Conservation (phyloP, 768 basidiomycete species). For the Auricularia auricula-judae region DNA sequence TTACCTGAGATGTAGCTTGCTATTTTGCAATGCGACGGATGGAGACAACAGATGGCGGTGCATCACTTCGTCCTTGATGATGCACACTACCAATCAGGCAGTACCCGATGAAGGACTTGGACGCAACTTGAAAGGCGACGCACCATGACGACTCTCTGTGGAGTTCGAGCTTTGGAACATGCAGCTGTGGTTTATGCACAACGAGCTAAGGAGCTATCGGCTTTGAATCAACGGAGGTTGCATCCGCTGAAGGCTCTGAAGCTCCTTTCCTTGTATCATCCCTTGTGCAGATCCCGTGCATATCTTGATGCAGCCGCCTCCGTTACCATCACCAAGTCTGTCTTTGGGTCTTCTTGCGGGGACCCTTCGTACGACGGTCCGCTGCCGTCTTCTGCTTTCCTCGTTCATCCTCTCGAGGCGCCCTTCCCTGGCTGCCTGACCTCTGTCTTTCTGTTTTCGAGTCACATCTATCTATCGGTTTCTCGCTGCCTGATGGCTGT, state of each 20-base stretch:
- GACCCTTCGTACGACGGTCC: not conserved
- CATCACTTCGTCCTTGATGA: not conserved
- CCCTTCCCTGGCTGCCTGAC: not conserved
- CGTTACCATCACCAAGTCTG: not conserved
- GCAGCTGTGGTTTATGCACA: too few relatives aligned
- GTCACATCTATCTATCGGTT: not conserved
- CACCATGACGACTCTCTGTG: too few relatives aligned
- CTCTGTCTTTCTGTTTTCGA: not conserved
- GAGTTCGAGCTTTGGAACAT: too few relatives aligned
- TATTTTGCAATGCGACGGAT: not conserved
- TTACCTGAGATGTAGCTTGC: too few relatives aligned
- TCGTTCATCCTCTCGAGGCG: not conserved
- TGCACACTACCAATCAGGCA: too few relatives aligned
- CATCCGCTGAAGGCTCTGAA: not conserved
- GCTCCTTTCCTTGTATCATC: not conserved
- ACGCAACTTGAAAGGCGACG: too few relatives aligned
- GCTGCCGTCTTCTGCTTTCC: not conserved
- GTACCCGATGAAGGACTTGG: too few relatives aligned
- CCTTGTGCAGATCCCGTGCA: not conserved
- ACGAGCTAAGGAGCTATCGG: too few relatives aligned
- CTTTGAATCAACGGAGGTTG: too few relatives aligned
- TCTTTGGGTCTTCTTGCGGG: not conserved
- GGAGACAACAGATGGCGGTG: not conserved
- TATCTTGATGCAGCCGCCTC: not conserved
- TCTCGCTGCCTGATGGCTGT: not conserved